Evolutionary conservation across 1,284 basidiomycete genomes (phyloP).

Genomic region (Moniliophthora roreri): DNA sequence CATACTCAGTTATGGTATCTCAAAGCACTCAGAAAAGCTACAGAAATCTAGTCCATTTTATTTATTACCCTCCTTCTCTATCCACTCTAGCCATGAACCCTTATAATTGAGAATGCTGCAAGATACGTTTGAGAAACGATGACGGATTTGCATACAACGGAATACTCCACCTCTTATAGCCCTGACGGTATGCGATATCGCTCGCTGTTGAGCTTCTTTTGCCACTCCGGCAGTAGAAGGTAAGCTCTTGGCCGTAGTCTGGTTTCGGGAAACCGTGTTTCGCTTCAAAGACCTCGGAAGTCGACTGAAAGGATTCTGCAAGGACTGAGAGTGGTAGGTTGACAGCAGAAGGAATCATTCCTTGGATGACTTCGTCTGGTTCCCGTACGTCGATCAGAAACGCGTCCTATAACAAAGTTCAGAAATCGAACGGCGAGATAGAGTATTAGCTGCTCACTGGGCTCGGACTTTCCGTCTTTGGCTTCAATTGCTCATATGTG

Average conservation of each 20-base stretch:
- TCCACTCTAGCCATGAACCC: conserved; percentile 95
- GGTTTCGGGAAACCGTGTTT: conserved; percentile 90
- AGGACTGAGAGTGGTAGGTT: conserved; percentile 89
- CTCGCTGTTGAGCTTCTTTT: conserved; percentile 82
- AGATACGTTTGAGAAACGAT: conserved; percentile 1
- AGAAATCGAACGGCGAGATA: neutral
- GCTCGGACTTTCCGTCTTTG: conserved; percentile 77
- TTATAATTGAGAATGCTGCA: conserved; percentile 81
- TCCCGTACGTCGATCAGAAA: conserved; percentile 93
- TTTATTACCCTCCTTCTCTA: conserved; percentile 54
- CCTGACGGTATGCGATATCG: conserved; percentile 83
- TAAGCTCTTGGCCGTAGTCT: conserved; percentile 69
- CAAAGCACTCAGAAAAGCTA: neutral
- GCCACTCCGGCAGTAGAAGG: conserved; percentile 95
- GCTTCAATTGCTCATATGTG: conserved; percentile 84
- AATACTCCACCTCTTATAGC: conserved; percentile 76
- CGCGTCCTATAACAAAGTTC: conserved; percentile 53
- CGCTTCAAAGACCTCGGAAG: conserved; percentile 59
- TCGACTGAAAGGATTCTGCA: conserved; percentile 66
- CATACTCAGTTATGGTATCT: too few relatives aligned
- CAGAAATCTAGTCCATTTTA: neutral
- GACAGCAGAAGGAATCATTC: conserved; percentile 94
- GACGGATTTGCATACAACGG: neutral
- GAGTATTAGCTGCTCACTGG: conserved; percentile 53
- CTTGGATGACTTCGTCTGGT: conserved; percentile 89